Evolutionary conservation across 2,329 filamentous ascomycete species (phyloP), one percentile per base, ranked within the genome.

Genomic region (Peltaster fructicola): DNA sequence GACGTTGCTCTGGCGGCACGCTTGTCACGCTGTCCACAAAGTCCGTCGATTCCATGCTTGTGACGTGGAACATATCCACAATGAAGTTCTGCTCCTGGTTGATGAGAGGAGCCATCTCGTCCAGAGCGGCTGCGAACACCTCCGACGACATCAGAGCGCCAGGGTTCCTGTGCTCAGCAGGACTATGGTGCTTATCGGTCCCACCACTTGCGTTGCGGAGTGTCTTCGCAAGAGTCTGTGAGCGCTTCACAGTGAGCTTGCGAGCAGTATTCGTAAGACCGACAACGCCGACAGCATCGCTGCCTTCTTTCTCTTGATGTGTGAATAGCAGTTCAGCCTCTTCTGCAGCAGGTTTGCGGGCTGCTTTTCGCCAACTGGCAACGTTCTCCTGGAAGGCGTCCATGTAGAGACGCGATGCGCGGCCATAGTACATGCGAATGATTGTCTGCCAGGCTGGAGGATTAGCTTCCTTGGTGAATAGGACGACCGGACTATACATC

Each of bases 31-130:
- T 65, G 36, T 95, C 88, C 1, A 76, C 64, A 44, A 93, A 95
- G 44, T 93, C 84, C 9, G 67, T 54, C 17, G 71, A 73, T 40
- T 82, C 74, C 14, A 85, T 61, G 2, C 81, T 90, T n/a, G 76
- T 79, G 14, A 88, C 70, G 40, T 95, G 85, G 63, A 95, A 95
- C 50, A 93, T 88, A 39, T 91, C 81, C n/a, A 92, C 73, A 23
- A 93, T 62, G 45, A 95, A 98, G 46, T 93, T 95, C 48, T 98
- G 85, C 52, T 98, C 88, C 48, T 85, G 84, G 38, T 81, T 73
- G 30, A 93, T 72, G 28, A 91, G 63, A 5, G 76, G 79, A 21
- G 84, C 56, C 35, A 88, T 68, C 41, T 93, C 81, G 29, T 88
- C 76, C 32, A 93, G 54, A 8, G 80, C 70, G 17, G 72, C 73